Conservation (phyloP, 2,329 filamentous ascomycete species). For the Rhynchosporium agropyri region DNA sequence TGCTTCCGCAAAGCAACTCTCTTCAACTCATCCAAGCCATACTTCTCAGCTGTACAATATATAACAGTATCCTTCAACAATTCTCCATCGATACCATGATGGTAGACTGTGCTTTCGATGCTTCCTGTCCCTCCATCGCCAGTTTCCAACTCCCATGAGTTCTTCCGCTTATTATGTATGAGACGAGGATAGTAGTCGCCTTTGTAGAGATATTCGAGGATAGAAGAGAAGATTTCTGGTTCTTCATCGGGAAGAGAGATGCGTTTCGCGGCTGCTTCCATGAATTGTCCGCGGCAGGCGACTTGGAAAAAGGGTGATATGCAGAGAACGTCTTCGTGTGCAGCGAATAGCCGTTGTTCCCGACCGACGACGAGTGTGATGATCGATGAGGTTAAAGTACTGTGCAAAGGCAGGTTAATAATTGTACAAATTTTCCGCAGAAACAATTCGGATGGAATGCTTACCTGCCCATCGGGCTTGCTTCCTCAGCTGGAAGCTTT, state of each 20-base stretch:
- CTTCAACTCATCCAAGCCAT: conserved; percentile 82
- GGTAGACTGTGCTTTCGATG: conserved; percentile 69
- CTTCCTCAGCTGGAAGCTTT: conserved; percentile 37
- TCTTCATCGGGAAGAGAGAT: conserved; percentile 83
- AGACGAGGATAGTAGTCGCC: conserved; percentile 89
- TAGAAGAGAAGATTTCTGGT: conserved; percentile 85
- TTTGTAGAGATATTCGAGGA: conserved; percentile 83
- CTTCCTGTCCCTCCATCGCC: conserved; percentile 60
- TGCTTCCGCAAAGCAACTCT: conserved; percentile 85
- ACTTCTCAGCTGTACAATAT: conserved; percentile 86
- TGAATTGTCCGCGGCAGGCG: conserved; percentile 64
- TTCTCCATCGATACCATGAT: conserved; percentile 63
- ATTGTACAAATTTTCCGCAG: conserved; percentile 17
- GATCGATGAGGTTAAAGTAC: conserved; percentile 66
- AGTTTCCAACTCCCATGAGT: conserved; percentile 80
- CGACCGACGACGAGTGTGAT: conserved; percentile 80
- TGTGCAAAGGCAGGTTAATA: conserved; percentile 39
- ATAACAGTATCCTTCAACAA: conserved; percentile 88
- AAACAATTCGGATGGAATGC: conserved; percentile 17
- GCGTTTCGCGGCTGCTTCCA: conserved; percentile 64
- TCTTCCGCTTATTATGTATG: conserved; percentile 77
- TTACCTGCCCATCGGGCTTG: conserved; percentile 34
- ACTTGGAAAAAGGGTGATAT: conserved; percentile 78
- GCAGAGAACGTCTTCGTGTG: conserved; percentile 83
- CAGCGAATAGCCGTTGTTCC: conserved; percentile 85